phyloP scores from a whole-genome alignment of 176 grass and related monocot genomes.

The Microstegium vimineum region DNA sequence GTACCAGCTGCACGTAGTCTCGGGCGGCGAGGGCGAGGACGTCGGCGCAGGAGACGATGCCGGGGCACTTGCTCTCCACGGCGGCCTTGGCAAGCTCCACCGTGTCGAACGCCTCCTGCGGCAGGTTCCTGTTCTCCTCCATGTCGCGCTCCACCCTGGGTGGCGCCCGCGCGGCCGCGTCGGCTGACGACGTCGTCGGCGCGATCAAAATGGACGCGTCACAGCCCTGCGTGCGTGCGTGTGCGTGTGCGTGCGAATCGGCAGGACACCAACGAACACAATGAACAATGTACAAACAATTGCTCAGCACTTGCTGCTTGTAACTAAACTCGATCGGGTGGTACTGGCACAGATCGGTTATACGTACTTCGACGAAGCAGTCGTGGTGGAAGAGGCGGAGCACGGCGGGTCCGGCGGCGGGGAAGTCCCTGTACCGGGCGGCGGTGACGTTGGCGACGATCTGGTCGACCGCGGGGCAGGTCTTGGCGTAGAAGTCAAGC shows the following conservation, averaged over 20 bases:
- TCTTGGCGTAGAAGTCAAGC: slow-evolving; percentile 70
- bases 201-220: slow-evolving; percentile 87
- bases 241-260: neutral
- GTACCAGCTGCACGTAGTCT: slow-evolving; percentile 81
- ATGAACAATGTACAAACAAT: neutral
- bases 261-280: neutral
- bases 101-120: slow-evolving; percentile 75
- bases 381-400: slow-evolving; percentile 98
- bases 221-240: slow-evolving; percentile 46
- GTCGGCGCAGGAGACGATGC: slow-evolving; percentile 88
- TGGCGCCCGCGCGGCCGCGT: neutral
- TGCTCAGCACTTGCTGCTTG: too few species aligned
- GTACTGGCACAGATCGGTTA: too few species aligned
- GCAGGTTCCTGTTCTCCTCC: slow-evolving; percentile 79
- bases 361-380: slow-evolving; percentile 90
- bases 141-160: slow-evolving; percentile 76
- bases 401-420: slow-evolving; percentile 65
- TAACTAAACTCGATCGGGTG: too few species aligned
- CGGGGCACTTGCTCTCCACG: slow-evolving; percentile 77
- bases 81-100: slow-evolving; percentile 78
- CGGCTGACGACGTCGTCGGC: slow-evolving; percentile 27
- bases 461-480: slow-evolving; percentile 81
- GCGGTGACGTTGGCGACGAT: slow-evolving; percentile 75
- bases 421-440: slow-evolving; percentile 44
- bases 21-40: slow-evolving; percentile 81